Base-by-base conservation (phyloP, 75 land plant species). In the Azolla pinnata region DNA sequence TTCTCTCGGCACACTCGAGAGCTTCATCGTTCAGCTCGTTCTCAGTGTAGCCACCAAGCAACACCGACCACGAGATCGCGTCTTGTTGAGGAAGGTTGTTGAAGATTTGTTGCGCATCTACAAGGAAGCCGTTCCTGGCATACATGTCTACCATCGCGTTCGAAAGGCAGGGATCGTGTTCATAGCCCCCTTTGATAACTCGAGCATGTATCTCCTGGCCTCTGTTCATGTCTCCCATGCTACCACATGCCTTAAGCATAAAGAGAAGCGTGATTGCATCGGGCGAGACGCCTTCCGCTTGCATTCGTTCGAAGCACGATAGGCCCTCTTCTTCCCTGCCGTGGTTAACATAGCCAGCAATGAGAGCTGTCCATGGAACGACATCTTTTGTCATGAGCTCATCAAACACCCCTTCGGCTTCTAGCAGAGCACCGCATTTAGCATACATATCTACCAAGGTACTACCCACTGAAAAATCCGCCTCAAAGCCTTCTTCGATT, bases 91-190 rank as follows among this genome's bases (percentile, higher is more conserved):
- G 34, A 70, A 75, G 56, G 31, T 33, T 58, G 44, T 83, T 66
- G 68, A 86, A 83, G 23, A 82, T 61, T 53, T 61, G 55, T 51
- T 56, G 71, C 21, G 86, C 83, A 42, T 65, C 62, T 4, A 40
- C 16, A 8, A 83, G 51, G 29, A 61, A 70, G 25, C 83, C 80
- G 1, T 71, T 69, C 48, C 67, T 83, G 14, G 76, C 69, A 64
- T 86, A 86, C 79, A 86, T 71, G 34, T 82, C 83, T 18, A 86
- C 58, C 1, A 83, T 58, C 53, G 86, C 54, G 65, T 80, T 83
- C 70, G 74, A 74, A 1, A 80, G 18, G 24, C 65, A 10, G 23
- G 69, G 10, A 9, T 74, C n/a, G 47, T 75, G 51, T 56, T 75
- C 51, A 27, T 76, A 69, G 0, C 31, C 60, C 56, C 67, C 57